Evolutionary conservation across 2,329 filamentous ascomycete species (phyloP), one percentile per base, ranked within the genome.

Genomic region (Didymella lethalis): DNA sequence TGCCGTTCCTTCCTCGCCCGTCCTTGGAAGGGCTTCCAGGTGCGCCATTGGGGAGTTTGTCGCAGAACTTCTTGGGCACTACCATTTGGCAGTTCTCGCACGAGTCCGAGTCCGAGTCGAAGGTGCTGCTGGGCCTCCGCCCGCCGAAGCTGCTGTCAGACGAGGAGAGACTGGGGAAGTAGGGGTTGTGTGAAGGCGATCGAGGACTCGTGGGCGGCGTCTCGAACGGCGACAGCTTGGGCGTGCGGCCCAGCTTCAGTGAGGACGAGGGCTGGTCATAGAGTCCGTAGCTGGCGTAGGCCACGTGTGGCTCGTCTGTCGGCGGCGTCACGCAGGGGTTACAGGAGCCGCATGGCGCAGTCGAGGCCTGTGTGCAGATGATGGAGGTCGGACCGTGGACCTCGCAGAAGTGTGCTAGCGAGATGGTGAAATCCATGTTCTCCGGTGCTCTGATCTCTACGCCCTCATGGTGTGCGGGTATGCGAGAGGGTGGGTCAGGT

Each of bases 391-490:
- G 85, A 72, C 85, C 85, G 81, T 87, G 84, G 74, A 84, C 79
- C 77, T 87, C 85, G 76, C 85, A 87, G 74, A 87, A 87, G 77
- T 87, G 85, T 64, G 85, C 85, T 64, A 87, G 81, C 68, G 85
- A 86, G 71, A 87, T 82, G 64, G 74, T 78, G 62, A 77, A 78
- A 70, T 78, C 76, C 76, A 78, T 78, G 32, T 69, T 75, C 64
- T 65, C 65, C 54, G 54, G 64, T 63, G 63, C 43, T 69, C 59
- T 64, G 45, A 54, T 61, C 44, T 71, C 63, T 71, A 76, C 57
- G 67, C 60, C 66, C 55, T 71, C 72, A 74, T 76, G 69, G 64
- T 71, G 67, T 58, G 62, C 46, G 57, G 53, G 55, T 36, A 47
- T 51, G 61, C 32, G 65, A 63, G 57, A 57, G 62, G 70, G 69